Base-by-base conservation (phyloP, 345 rosid genomes). In the Raphanus sativus region DNA sequence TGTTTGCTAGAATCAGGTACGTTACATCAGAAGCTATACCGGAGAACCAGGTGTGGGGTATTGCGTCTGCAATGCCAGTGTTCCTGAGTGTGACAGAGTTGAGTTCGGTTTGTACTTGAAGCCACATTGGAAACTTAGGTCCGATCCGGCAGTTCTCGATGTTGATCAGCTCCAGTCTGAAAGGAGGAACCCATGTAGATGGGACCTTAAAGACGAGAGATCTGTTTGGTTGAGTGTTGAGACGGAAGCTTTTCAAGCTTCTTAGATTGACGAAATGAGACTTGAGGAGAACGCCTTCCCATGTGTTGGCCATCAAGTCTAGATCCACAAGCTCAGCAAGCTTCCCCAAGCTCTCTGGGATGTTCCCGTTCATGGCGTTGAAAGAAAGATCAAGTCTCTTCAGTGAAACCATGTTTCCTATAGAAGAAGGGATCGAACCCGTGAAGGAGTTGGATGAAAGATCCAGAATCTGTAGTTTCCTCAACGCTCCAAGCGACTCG, bases 111-210 rank as follows among this genome's bases (percentile, higher is more conserved):
- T 87, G 93, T 78, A 84, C 78, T 66, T 80, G 86, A 65, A 89
- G 86, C 93, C 93, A 89, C 70, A 74, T 67, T 2, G 93, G 89
- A 71, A 89, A 89, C 3, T 34, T 55, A 61, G 91, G 89, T 76
- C 91, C 89, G 17, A 85, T 75, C 40, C 40, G 68, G 74, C 89
- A 87, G 72, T 87, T 86, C 62, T 86, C 86, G 11, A 89, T 65
- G 52, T 85, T 83, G 69, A 87, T 80, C 42, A 60, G 28, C 40
- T 73, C 77, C 4, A 85, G 82, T 74, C 78, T 82, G 76, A 89
- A 89, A 61, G 91, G 89, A 67, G 91, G 91, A 74, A 78, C 13
- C 93, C 93, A 89, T 0, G 77, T 59, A 38, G 82, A 25, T 63
- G 88, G 76, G 58, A 87, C 21, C 33, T 84, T 76, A 16, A 89